Base-by-base conservation (phyloP, 2,329 filamentous ascomycete species). In the Shiraia sp. region DNA sequence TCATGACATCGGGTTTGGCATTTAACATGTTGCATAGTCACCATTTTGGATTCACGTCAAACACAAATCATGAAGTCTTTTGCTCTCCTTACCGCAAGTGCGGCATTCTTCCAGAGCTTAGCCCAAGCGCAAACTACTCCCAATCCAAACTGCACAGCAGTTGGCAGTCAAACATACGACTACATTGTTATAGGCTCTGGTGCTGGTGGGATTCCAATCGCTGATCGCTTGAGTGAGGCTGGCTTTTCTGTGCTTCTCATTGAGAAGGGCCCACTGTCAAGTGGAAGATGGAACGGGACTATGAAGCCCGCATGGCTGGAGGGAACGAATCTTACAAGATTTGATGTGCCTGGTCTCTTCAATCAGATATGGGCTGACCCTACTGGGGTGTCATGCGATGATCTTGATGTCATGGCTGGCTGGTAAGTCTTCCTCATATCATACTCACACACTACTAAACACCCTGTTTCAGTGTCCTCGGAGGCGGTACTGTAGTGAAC, bases 401-500 rank as follows among this genome's bases (percentile, higher is more conserved):
- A 87, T 61, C 79, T 79, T n/a, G 82, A 83, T 45, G 79, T 83
- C 49, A 85, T 86, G 81, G 81, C 81, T 5, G 84, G 82, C 9
- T 87, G 85, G 57, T 60, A 36, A 49, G 55, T 45, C 10, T 29
- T 15, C 12, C 4, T 4, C 29, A 16, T 2, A 16, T 24, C 13
- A 14, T 29, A n/a, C 10, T 35, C 4, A 7, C 17, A 24, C 22
- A 22, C 26, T 24, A 15, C 28, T 19, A 14, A 10, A n/a, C n/a
- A n/a, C n/a, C 22, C 9, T 19, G 17, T 32, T 17, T 39, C 19
- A 60, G 57, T 51, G 74, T 87, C 16, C 73, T 87, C 1, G 85
- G 85, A 24, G 85, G 85, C 31, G 80, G 81, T 4, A 80, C 78
- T 1, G 78, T 80, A n/a, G 74, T 87, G 50, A 87, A 87, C 54